Evolutionary conservation across 140 eudicot genomes (phyloP).

Genomic region (Flaveria floridana): DNA sequence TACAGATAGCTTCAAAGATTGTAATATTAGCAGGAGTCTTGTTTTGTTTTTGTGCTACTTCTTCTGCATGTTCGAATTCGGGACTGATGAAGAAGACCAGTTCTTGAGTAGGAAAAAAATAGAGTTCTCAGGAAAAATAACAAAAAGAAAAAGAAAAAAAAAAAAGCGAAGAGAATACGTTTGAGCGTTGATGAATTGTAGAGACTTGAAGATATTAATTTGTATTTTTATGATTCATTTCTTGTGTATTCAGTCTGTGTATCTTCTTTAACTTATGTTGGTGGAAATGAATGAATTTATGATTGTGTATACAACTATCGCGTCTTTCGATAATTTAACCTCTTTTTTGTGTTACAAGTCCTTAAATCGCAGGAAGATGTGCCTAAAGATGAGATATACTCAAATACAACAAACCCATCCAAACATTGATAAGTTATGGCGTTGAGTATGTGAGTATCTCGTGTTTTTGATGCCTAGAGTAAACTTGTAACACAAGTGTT

Average conservation of each 20-base stretch:
- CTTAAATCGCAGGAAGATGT: background rate
- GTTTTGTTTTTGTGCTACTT: conserved; percentile 44
- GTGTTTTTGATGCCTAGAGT: too few species aligned
- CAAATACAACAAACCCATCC: background rate
- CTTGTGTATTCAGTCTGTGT: conserved; percentile 41
- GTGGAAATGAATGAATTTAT: conserved; percentile 38
- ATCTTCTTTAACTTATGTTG: conserved; percentile 37
- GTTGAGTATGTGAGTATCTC: background rate
- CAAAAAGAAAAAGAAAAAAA: background rate
- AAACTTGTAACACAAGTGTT: too few species aligned
- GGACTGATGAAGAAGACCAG: conserved; percentile 37
- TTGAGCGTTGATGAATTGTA: conserved; percentile 50
- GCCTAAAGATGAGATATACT: background rate
- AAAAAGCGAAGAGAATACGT: conserved; percentile 29
- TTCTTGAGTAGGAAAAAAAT: conserved; percentile 39
- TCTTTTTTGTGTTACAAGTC: background rate
- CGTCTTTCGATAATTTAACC: background rate
- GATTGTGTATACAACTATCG: conserved; percentile 33
- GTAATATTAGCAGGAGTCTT: conserved; percentile 56
- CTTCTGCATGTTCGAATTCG: conserved; percentile 44
- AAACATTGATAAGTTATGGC: background rate
- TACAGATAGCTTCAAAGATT: conserved; percentile 61
- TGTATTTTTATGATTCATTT: conserved; percentile 42
- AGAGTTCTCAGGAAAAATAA: conserved; percentile 34
- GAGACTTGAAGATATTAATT: conserved; percentile 50